Percentiles rank a stretch among this genome's conserved stretches.
phyloP scores from a whole-genome alignment of 768 basidiomycete species.

The Termitomyces sp. region DNA sequence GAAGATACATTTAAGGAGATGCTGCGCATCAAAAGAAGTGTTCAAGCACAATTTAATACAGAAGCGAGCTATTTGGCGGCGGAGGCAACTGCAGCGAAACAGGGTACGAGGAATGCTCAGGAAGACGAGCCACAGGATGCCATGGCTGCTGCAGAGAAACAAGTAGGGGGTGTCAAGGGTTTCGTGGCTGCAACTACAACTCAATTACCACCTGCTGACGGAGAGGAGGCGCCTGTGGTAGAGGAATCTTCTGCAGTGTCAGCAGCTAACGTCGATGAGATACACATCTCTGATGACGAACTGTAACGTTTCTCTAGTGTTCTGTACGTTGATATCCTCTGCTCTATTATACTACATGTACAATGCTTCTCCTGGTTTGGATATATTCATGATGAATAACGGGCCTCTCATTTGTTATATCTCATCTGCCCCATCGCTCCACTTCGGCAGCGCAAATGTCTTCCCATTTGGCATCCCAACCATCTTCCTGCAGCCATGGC shows the following conservation, averaged over 20 bases:
- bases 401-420: constrained; percentile 1
- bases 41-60: constrained; percentile 98
- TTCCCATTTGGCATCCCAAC: constrained; percentile 74
- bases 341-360: neutral
- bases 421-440: constrained; percentile 54
- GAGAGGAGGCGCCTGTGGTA: constrained; percentile 24
- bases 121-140: constrained; percentile 57
- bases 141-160: constrained; percentile 82
- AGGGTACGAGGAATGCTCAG: constrained; percentile 43
- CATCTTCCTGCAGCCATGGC: constrained; percentile 55
- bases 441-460: constrained; percentile 74
- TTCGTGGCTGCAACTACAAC: constrained; percentile 76
- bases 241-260: constrained; percentile 26
- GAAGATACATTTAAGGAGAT: constrained; percentile 98
- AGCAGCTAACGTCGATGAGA: constrained; percentile 69
- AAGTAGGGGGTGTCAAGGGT: constrained; percentile 49
- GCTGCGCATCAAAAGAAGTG: constrained; percentile 94
- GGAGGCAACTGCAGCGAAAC: constrained; percentile 71
- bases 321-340: constrained; percentile 9
- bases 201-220: constrained; percentile 29
- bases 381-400: neutral
- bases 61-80: constrained; percentile 92
- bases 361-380: constrained; percentile 6
- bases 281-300: constrained; percentile 85
- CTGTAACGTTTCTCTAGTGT: constrained; percentile 39